Evolutionary conservation across 352 stramenopile species (phyloP).

Genomic region (Phytophthora sojae): DNA sequence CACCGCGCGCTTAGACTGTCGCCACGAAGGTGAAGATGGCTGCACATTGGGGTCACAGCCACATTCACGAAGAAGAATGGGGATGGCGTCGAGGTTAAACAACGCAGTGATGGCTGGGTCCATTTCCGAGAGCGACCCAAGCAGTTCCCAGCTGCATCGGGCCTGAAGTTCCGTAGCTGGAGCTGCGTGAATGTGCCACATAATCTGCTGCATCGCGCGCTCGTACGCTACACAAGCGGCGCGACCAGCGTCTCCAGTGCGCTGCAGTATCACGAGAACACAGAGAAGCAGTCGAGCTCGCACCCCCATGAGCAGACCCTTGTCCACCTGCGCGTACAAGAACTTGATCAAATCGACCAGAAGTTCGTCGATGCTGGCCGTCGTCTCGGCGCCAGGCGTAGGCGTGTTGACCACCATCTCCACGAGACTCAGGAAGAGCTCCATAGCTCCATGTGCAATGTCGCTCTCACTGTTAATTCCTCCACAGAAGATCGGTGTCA

Average conservation of each 20-base stretch:
- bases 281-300: constrained; percentile 60
- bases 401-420: constrained; percentile 40
- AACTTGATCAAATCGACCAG: constrained; percentile 49
- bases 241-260: constrained; percentile 58
- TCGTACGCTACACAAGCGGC: constrained; percentile 60
- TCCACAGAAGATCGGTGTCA: constrained; percentile 30
- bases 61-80: constrained; percentile 63
- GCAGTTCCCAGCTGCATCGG: constrained; percentile 61
- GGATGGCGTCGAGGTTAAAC: constrained; percentile 71
- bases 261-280: constrained; percentile 64
- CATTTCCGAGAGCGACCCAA: constrained; percentile 61
- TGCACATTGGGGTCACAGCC: constrained; percentile 18
- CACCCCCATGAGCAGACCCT: constrained; percentile 36
- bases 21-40: constrained; percentile 11
- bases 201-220: constrained; percentile 60
- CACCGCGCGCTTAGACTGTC: constrained; percentile 10
- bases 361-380: constrained; percentile 40
- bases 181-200: constrained; percentile 46
- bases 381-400: constrained; percentile 32
- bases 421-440: constrained; percentile 46
- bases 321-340: constrained; percentile 53
- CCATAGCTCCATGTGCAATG: constrained; percentile 13
- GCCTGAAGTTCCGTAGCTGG: constrained; percentile 40
- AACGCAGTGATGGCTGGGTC: constrained; percentile 65
- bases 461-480: constrained; percentile 1